Conservation (phyloP, 2,329 filamentous ascomycete species). For the Trichoderma asperellum region DNA sequence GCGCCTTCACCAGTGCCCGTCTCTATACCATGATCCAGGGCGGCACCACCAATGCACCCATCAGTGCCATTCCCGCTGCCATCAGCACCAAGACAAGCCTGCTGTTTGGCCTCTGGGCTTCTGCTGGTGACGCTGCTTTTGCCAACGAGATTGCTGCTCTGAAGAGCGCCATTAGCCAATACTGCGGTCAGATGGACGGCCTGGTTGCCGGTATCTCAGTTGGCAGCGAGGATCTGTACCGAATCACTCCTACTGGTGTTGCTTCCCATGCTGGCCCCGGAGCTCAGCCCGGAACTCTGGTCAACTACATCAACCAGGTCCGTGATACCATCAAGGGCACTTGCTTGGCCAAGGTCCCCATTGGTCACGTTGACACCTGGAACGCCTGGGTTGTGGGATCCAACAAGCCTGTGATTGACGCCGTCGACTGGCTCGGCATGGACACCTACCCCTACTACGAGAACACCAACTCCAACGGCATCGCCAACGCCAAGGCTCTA, state of each 20-base stretch:
- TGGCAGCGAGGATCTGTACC: constrained; percentile 85
- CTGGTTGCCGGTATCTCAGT: constrained; percentile 82
- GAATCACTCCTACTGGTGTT: constrained; percentile 71
- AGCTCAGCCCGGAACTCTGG: constrained; percentile 62
- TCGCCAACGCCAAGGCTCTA: constrained; percentile 65
- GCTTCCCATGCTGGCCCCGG: constrained; percentile 66
- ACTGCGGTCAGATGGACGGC: constrained; percentile 66
- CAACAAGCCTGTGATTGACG: constrained; percentile 71
- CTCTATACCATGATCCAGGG: constrained; percentile 78
- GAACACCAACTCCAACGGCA: constrained; percentile 66
- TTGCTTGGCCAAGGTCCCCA: constrained; percentile 56
- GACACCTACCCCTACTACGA: constrained; percentile 89
- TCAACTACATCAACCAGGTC: constrained; percentile 71
- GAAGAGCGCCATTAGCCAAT: constrained; percentile 67
- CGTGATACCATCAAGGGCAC: constrained; percentile 67
- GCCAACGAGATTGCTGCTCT: constrained; percentile 76
- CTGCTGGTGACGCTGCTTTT: constrained; percentile 65
- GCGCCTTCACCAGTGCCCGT: constrained; percentile 68
- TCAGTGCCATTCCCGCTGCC: constrained; percentile 78
- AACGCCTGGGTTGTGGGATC: constrained; percentile 74
- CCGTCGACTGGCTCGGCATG: constrained; percentile 78
- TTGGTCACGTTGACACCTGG: constrained; percentile 93
- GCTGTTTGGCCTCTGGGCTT: constrained; percentile 83
- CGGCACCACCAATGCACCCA: constrained; percentile 66
- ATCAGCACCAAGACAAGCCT: constrained; percentile 78